Evolutionary conservation across 257 asterid genomes (phyloP), one percentile per base, ranked within the genome.

Genomic region (Sherardia arvensis): DNA sequence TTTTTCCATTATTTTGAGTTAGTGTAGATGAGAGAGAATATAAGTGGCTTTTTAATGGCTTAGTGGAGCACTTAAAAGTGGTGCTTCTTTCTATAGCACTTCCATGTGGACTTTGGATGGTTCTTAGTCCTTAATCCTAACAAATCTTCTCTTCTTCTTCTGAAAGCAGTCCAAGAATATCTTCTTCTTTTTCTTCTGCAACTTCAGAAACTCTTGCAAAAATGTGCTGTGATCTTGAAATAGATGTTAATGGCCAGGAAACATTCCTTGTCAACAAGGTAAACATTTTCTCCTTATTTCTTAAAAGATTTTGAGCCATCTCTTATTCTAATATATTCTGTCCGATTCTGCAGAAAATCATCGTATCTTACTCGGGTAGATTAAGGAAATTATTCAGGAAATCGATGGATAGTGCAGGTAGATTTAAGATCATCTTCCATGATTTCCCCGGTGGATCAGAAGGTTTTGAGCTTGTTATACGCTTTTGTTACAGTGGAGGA

Each of bases 361-460:
- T 87, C 23, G 76, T 73, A 64, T 68, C 80, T 5, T 74, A 57
- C 71, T 87, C 90, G 3, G 84, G 84, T 14, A 83, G 71, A 68
- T 29, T 87, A 6, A 66, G 74, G 54, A 71, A 68, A 61, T 14
- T 84, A 54, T 76, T 87, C 62, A 27, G 67, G 40, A 74, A 74
- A 49, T 76, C 70, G 53, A 53, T 34, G 8, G 53, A 65, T 23
- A 51, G 27, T 17, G 25, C 65, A 25, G 33, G 26, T 32, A 80
- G 83, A 22, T 54, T 76, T 56, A 84, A 81, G 64, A 49, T 87
- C 29, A 61, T 87, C 28, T 77, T 87, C 77, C 69, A 81, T 60
- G 87, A 77, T 20, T 86, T 86, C 51, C 95, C 95, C 2, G 91
- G 88, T 27, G 95, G 88, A 8, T 74, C 85, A 6, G 82, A 78